Evolutionary conservation across 2,329 filamentous ascomycete species (phyloP).

Genomic region (Monascus ruber): DNA sequence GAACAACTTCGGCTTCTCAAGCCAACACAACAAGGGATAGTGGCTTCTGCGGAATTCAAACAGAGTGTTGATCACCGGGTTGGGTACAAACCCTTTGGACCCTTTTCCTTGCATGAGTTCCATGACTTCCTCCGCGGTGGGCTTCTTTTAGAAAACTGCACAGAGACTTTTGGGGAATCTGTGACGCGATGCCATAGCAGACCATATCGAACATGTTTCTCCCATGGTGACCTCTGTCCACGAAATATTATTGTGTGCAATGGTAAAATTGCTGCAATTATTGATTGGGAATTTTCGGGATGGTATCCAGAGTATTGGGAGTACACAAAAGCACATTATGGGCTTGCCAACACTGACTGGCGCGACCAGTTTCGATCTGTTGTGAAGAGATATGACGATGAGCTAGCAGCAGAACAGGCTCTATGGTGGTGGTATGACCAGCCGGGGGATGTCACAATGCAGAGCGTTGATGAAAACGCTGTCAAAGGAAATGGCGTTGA

Average conservation of each 20-base stretch:
- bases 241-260: neutral
- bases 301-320: neutral
- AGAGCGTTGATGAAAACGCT: no score
- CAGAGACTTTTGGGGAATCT: neutral
- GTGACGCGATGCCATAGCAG: neutral
- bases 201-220: neutral
- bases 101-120: neutral
- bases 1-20: no score
- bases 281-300: neutral
- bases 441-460: no score
- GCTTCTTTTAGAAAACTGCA: neutral
- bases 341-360: neutral
- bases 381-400: conserved; percentile 1
- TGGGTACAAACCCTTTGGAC: neutral
- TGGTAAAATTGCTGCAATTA: neutral
- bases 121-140: neutral
- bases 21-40: no score
- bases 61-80: neutral
- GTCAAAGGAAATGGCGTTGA: no score
- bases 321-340: neutral
- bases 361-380: neutral
- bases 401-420: neutral
- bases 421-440: conserved; percentile 2
- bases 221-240: neutral
- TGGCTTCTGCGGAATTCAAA: neutral